These are phyloP conservation scores for Collybia sordida DNA, from an alignment of 768 basidiomycete genomes.

Conservation along the genomic window DNA sequence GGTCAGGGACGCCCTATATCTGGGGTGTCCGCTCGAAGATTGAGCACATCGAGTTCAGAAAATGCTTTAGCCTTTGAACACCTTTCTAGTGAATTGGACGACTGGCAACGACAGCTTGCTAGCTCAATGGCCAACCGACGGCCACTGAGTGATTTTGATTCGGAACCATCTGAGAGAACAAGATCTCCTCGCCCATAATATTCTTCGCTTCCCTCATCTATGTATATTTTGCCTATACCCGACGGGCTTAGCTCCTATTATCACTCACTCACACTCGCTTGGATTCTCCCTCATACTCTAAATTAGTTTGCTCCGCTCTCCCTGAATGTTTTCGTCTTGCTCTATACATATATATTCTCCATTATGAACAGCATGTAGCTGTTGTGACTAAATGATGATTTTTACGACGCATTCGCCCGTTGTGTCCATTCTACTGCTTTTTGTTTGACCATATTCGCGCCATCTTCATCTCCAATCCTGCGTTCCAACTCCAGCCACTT, in stretches of 20 bases:
- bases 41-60: constrained; percentile 81
- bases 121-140: constrained; percentile 76
- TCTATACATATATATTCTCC: constrained; percentile 28
- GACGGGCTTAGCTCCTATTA: constrained; percentile 26
- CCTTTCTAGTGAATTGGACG: constrained; percentile 79
- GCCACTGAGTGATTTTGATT: constrained; percentile 71
- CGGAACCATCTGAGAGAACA: constrained; percentile 57
- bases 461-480: constrained; percentile 83
- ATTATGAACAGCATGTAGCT: constrained; percentile 28
- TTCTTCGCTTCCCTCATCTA: constrained; percentile 25
- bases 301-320: constrained; percentile 30
- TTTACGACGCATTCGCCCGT: constrained; percentile 44
- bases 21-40: constrained; percentile 52
- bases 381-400: constrained; percentile 22
- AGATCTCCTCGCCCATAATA: constrained; percentile 57
- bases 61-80: constrained; percentile 76
- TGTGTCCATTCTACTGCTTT: constrained; percentile 93
- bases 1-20: constrained; percentile 63
- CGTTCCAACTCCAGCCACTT: constrained; percentile 93
- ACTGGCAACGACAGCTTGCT: constrained; percentile 83
- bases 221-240: constrained; percentile 53
- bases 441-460: constrained; percentile 76
- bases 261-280: constrained; percentile 53
- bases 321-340: constrained; percentile 21
- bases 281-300: constrained; percentile 44